phyloP scores from a whole-genome alignment of 352 stramenopile species.

The Globisporangium recalcitrans region DNA sequence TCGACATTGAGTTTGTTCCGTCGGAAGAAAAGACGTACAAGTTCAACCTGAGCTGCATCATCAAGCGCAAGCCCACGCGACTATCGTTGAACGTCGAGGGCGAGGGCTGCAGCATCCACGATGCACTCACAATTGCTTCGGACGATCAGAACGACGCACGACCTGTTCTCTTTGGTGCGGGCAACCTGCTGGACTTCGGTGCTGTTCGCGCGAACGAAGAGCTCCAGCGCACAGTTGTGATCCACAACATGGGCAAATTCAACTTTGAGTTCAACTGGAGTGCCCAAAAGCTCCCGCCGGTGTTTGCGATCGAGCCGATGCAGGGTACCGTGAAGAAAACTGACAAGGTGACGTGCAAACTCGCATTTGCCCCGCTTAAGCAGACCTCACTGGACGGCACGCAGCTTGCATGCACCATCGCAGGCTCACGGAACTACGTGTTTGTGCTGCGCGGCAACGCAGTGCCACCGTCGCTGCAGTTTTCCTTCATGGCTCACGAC shows the following conservation, averaged over 20 bases:
- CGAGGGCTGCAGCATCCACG: constrained; percentile 92
- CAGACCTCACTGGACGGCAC: constrained; percentile 70
- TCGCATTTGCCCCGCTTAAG: constrained; percentile 75
- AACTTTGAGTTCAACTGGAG: constrained; percentile 93
- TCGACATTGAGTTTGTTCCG: constrained; percentile 90
- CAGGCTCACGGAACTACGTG: constrained; percentile 79
- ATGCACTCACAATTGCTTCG: constrained; percentile 42
- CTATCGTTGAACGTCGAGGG: constrained; percentile 93
- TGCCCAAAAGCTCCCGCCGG: constrained; percentile 30
- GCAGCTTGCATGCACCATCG: constrained; percentile 78
- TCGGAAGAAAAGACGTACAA: constrained; percentile 91
- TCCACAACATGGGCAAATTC: constrained; percentile 93
- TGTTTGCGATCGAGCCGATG: constrained; percentile 59
- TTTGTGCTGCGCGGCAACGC: constrained; percentile 70
- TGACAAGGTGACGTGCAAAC: constrained; percentile 63
- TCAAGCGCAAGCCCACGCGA: constrained; percentile 90
- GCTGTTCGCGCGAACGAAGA: constrained; percentile 82
- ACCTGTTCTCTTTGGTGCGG: constrained; percentile 19
- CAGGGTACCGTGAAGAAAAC: constrained; percentile 87
- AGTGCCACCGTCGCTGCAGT: constrained; percentile 81
- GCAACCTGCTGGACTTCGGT: constrained; percentile 84
- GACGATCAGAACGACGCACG: constrained; percentile 41
- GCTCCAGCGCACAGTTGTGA: constrained; percentile 53
- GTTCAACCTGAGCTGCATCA: constrained; percentile 89
- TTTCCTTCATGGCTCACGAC: constrained; percentile 87